phyloP scores from a whole-genome alignment of 805 yeast genomes.

The Suhomyces emberorum region DNA sequence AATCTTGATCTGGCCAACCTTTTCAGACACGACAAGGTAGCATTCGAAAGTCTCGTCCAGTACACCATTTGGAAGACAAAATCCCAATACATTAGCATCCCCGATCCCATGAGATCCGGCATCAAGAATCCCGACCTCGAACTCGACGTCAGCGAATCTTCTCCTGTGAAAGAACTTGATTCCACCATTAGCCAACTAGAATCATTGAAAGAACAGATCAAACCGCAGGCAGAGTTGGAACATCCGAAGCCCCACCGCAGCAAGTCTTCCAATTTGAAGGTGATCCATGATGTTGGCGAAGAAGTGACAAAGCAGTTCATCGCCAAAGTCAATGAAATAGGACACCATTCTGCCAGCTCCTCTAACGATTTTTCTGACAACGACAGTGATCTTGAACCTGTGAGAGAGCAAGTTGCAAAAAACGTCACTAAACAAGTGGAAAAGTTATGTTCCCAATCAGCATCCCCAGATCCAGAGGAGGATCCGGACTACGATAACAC shows the following conservation, averaged over 20 bases:
- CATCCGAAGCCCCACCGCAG: background rate
- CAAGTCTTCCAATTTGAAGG: conserved; percentile 10
- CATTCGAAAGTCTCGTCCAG: conserved; percentile 40
- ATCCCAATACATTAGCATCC: conserved; percentile 17
- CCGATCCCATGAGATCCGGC: conserved; percentile 2
- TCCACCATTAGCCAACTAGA: conserved; percentile 4
- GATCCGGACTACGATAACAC: background rate
- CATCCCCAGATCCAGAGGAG: conserved; percentile 7
- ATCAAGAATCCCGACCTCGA: background rate
- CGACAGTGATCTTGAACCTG: conserved; percentile 18
- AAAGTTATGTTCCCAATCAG: conserved; percentile 6
- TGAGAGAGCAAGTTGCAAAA: conserved; percentile 28
- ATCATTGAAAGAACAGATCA: conserved; percentile 3
- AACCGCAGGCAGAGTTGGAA: background rate
- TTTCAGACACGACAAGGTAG: conserved; percentile 40
- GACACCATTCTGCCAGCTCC: conserved; percentile 13
- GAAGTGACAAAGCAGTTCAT: conserved; percentile 31
- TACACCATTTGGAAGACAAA: conserved; percentile 38
- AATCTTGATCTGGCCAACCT: conserved; percentile 68
- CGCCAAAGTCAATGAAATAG: conserved; percentile 31
- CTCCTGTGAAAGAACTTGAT: conserved; percentile 1
- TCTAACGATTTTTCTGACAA: conserved; percentile 14
- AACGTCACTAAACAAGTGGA: conserved; percentile 29
- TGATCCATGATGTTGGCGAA: conserved; percentile 32
- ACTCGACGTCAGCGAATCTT: background rate